Conservation (phyloP, 352 stramenopile species). For the Globisporangium cystogenes region DNA sequence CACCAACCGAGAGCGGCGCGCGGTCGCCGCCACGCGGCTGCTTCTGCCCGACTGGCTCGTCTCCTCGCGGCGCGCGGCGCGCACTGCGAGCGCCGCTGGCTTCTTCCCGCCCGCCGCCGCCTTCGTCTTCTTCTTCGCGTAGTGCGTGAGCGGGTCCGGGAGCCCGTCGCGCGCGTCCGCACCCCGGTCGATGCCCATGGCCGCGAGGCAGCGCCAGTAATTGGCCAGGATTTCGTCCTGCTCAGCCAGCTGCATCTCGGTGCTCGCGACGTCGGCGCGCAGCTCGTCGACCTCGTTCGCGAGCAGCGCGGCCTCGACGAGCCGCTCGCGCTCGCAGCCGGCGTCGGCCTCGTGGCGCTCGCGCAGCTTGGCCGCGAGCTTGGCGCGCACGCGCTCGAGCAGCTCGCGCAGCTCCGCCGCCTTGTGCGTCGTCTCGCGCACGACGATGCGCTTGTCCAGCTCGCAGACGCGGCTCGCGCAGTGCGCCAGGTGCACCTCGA, state of each 20-base stretch:
- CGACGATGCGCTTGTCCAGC: constrained; percentile 63
- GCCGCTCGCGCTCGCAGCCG: constrained; percentile 21
- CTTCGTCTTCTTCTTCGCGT: constrained; percentile 42
- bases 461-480: constrained; percentile 60
- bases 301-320: constrained; percentile 31
- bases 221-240: constrained; percentile 32
- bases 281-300: constrained; percentile 54
- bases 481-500: constrained; percentile 58
- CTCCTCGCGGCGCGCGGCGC: too few species aligned
- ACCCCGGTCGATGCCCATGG: constrained; percentile 16
- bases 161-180: constrained; percentile 56
- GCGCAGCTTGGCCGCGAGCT: constrained; percentile 33
- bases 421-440: constrained; percentile 73
- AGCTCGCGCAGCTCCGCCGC: constrained; percentile 15
- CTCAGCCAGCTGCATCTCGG: constrained; percentile 16
- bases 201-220: too few species aligned
- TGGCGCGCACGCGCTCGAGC: not conserved
- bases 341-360: constrained; percentile 30
- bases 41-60: too few species aligned
- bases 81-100: too few species aligned
- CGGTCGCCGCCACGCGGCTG: too few species aligned
- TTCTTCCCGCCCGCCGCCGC: not conserved
- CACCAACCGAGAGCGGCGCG: too few species aligned
- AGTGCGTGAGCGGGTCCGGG: constrained; percentile 38
- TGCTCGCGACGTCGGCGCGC: constrained; percentile 46